Evolutionary conservation across 2,329 filamentous ascomycete species (phyloP).

Genomic region (Paecilomyces formosus): DNA sequence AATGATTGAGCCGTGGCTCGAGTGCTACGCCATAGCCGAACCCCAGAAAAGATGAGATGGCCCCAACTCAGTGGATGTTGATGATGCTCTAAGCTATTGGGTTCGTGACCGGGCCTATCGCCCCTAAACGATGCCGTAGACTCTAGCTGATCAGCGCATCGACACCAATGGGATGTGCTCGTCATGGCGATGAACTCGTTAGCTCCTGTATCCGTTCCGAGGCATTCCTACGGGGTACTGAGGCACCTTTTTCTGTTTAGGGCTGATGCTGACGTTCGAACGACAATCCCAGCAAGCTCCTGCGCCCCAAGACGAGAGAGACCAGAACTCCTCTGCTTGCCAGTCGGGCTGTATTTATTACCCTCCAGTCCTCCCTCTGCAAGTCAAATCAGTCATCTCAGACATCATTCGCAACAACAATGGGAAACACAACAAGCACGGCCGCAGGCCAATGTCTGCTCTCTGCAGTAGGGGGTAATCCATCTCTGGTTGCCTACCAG

Average conservation of each 20-base stretch:
- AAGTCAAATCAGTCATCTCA: neutral
- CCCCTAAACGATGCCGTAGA: neutral
- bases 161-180: neutral
- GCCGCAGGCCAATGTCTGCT: slow-evolving; percentile 7
- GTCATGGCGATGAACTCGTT: neutral
- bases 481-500: slow-evolving; percentile 5
- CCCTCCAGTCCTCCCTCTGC: neutral
- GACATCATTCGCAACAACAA: neutral
- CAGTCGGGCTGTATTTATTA: neutral
- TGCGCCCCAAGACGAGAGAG: neutral
- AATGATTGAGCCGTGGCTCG: neutral
- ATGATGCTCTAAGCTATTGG: neutral
- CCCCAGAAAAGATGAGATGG: neutral
- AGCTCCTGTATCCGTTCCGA: neutral
- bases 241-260: neutral
- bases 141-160: neutral
- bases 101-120: neutral
- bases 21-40: neutral
- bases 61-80: neutral
- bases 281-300: neutral
- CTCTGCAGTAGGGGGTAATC: slow-evolving; percentile 7
- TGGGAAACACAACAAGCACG: slow-evolving; percentile 6
- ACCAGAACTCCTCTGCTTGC: neutral
- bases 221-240: too few species aligned
- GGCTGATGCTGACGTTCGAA: neutral